Base-by-base conservation (phyloP, 371 early-diverging fungal species). In the Apophysomyces trapeziformis region DNA sequence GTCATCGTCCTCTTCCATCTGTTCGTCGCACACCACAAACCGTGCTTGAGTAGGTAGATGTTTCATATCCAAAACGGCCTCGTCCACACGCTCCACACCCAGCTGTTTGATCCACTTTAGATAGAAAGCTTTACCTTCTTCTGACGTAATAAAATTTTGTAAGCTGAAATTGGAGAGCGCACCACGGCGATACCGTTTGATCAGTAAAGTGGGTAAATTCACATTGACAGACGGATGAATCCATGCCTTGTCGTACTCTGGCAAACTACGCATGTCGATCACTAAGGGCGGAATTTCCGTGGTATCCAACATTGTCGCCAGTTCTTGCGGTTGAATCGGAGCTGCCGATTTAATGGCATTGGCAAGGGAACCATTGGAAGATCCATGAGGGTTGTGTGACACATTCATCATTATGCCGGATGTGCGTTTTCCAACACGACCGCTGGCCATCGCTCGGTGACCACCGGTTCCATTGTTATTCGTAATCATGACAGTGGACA, bases 111-210 rank as follows among this genome's bases (percentile, higher is more conserved):
- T 47, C 78, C 78, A 77, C 5, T 64, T 26, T 2, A 60, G 16
- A 58, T 71, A 79, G 2, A 65, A 58, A 5, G 85, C 79, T 21
- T 72, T 80, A 12, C 84, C 86, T 64, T 87, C 81, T 0, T 81
- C 76, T 38, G 87, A 87, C 0, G 87, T 85, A 43, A 89, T 87
- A 57, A 89, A 89, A 35, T 82, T 85, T 57, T 86, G 86, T 4
- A 89, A 62, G n/a, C 79, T 83, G 57, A 87, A 87, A 50, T 86
- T 82, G 9, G 84, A 75, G 1, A 87, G 73, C 12, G 79, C 80
- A 6, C 89, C 87, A 62, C 87, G 71, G 16, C 80, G 75, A 66
- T 89, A 89, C 7, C 89, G 79, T 64, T 86, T 85, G 62, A 86
- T 74, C 7, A 89, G 58, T 44, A 89, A 59, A 0, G 83, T 82